Evolutionary conservation across 257 asterid genomes (phyloP), one percentile per base, ranked within the genome.

Genomic region (Salvia hispanica): DNA sequence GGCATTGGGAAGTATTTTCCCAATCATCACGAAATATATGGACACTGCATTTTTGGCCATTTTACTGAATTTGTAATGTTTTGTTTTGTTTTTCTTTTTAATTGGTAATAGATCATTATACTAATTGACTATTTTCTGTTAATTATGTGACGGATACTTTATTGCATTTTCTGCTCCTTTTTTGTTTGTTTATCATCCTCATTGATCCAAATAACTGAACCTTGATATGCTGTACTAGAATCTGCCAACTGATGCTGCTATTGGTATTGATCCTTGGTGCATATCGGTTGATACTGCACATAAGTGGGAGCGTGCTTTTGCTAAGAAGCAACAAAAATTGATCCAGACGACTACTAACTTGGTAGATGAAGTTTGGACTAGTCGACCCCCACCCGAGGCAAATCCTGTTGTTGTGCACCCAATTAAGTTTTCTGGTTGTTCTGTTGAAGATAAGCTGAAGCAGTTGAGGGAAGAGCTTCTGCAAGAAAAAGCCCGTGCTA

Each of bases 251-350:
- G 87, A 67, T 55, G 92, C 97, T 33, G 74, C 91, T 60, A 69
- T 94, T 75, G 99, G 97, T 66, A 88, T 88, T 73, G 99, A 94
- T 76, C 86, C 95, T 5, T 90, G 99, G 99, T 90, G 97, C 80
- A 72, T 91, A 72, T 94, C 99, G 31, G 95, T 94, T 47, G 89
- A 88, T 69, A 88, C 97, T 62, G 96, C 96, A 50, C 88, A 85
- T 67, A 88, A 76, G 70, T 94, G 97, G 97, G 95, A 88, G 78
- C 72, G 79, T 70, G 81, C 84, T 72, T 88, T 91, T 73, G 74
- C 86, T 70, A 88, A 77, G 75, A 88, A 91, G 76, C 85, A 83
- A 42, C 99, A 94, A 59, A 84, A 86, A 79, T 76, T 94, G 79
- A 80, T 90, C 46, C 86, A 76, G 66, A 88, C 96, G 7, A 37